These are phyloP conservation scores for Alternaria arborescens DNA, from an alignment of 2,329 filamentous ascomycete genomes.

Conservation along the genomic window DNA sequence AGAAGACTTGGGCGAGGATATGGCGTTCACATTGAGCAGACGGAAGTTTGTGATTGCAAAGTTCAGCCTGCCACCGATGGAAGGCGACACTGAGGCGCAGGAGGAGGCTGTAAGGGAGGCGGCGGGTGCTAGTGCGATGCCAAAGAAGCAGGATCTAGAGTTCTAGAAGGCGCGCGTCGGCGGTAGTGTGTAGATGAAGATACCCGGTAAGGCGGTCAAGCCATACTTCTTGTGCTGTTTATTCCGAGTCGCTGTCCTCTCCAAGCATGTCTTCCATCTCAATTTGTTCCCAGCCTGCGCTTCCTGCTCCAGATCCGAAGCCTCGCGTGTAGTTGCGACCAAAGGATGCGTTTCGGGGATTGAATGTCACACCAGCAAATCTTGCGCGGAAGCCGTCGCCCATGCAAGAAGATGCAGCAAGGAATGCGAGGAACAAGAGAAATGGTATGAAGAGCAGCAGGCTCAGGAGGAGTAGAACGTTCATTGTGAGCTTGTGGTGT, in stretches of 20 bases:
- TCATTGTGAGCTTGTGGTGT: conserved; percentile 37
- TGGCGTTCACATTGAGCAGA: conserved; percentile 88
- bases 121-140: conserved; percentile 61
- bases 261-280: conserved; percentile 69
- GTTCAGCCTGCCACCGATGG: conserved; percentile 86
- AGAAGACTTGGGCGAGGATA: conserved; percentile 75
- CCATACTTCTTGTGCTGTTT: conserved; percentile 7
- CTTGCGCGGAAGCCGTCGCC: conserved; percentile 61
- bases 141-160: conserved; percentile 67
- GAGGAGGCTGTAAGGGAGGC: conserved; percentile 52
- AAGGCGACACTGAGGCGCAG: conserved; percentile 74
- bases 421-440: conserved; percentile 56
- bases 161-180: conserved; percentile 58
- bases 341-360: conserved; percentile 58
- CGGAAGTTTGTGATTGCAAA: conserved; percentile 85
- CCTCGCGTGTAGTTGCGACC: conserved; percentile 65
- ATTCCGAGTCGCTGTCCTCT: conserved; percentile 48
- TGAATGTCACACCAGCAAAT: conserved; percentile 53
- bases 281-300: conserved; percentile 67
- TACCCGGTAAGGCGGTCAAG: conserved; percentile 10
- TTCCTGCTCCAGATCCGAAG: conserved; percentile 62
- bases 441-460: conserved; percentile 49
- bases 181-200: conserved; percentile 3
- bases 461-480: conserved; percentile 42
- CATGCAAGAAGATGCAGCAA: conserved; percentile 64